Evolutionary conservation across 2,329 filamentous ascomycete species (phyloP).

Genomic region (Fusarium sp.): DNA sequence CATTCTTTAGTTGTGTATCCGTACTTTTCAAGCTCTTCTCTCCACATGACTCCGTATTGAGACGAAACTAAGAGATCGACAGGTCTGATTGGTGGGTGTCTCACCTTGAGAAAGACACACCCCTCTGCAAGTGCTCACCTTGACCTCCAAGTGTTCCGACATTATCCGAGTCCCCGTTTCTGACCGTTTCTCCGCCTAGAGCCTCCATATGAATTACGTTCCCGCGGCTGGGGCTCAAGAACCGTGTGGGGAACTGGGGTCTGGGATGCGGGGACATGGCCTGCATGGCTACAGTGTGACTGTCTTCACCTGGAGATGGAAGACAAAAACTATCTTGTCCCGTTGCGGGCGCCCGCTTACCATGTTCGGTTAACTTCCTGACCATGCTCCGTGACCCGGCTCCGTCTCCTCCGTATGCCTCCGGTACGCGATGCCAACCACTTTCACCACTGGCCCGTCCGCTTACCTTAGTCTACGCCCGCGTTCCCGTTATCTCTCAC

Average conservation of each 20-base stretch:
- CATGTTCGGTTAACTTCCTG: constrained; percentile 46
- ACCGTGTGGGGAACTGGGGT: constrained; percentile 36
- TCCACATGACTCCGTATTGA: constrained; percentile 16
- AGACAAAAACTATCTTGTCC: neutral
- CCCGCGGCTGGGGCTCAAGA: constrained; percentile 34
- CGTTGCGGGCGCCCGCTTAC: constrained; percentile 43
- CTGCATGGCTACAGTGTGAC: neutral
- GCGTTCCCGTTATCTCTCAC: constrained; percentile 6
- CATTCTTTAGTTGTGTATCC: constrained; percentile 7
- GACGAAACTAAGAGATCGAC: neutral
- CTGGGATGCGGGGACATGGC: constrained; percentile 24
- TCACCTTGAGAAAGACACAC: constrained; percentile 27
- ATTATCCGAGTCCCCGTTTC: constrained; percentile 41
- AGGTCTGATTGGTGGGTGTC: constrained; percentile 26
- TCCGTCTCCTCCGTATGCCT: constrained; percentile 39
- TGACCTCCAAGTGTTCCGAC: constrained; percentile 29
- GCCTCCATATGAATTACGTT: constrained; percentile 43
- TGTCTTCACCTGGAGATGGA: neutral
- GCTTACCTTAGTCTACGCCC: neutral
- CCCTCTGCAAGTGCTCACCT: constrained; percentile 13
- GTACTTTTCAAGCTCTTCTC: constrained; percentile 17
- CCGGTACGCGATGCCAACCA: constrained; percentile 29
- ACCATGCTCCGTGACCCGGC: constrained; percentile 38
- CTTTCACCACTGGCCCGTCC: neutral
- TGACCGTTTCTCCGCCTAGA: constrained; percentile 39